phyloP scores from a whole-genome alignment of 2,329 filamentous ascomycete genomes.

The Sclerotinia glacialis region DNA sequence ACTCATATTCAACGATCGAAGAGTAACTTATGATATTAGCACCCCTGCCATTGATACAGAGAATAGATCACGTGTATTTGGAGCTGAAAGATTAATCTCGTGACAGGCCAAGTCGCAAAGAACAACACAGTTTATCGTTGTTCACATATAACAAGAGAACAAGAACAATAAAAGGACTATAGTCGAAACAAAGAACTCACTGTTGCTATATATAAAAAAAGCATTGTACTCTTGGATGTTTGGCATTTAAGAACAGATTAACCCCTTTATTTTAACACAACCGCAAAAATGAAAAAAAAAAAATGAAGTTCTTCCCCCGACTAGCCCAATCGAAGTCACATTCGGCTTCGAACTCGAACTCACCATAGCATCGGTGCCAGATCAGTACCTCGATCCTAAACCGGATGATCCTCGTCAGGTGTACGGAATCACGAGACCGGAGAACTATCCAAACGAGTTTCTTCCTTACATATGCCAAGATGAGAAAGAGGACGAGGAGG shows the following conservation, averaged over 20 bases:
- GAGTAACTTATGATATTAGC: neutral
- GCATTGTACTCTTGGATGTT: neutral
- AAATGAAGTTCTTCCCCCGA: neutral
- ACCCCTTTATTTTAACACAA: neutral
- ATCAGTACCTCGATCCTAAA: neutral
- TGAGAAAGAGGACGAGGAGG: neutral
- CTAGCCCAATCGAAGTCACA: neutral
- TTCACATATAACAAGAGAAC: neutral
- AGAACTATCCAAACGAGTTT: neutral
- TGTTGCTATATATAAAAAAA: neutral
- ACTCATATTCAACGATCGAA: too few species aligned
- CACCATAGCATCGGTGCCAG: neutral
- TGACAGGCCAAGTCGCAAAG: neutral
- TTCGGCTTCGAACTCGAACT: constrained; percentile 15
- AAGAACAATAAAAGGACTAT: neutral
- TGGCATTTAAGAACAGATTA: too few species aligned
- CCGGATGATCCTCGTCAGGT: neutral
- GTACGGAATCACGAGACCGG: neutral
- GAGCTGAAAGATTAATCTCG: neutral
- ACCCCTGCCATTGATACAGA: neutral
- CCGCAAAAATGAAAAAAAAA: neutral
- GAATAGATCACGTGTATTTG: neutral
- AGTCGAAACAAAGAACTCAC: neutral
- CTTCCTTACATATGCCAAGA: neutral
- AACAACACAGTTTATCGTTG: neutral